These are phyloP conservation scores for Saxophila tyrrhenica DNA, from an alignment of 495 filamentous ascomycete species.

Conservation along the genomic window DNA sequence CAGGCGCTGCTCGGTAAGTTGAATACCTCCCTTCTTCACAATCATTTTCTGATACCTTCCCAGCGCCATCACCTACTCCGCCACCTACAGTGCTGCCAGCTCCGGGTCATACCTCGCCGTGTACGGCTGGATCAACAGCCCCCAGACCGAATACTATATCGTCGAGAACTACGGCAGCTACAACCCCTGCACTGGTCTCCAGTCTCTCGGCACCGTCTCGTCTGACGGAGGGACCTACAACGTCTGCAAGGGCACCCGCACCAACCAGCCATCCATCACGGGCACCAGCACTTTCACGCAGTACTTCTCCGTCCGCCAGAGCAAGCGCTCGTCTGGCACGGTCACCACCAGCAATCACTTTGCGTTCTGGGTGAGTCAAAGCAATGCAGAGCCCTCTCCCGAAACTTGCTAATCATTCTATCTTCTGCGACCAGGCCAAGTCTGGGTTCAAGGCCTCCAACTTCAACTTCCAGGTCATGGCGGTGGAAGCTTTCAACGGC, in stretches of 20 bases:
- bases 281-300: conserved; percentile 51
- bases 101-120: conserved; percentile 47
- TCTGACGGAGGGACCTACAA: conserved; percentile 23
- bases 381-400: too few relatives aligned
- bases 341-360: conserved; percentile 35
- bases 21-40: neutral
- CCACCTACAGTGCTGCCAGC: conserved; percentile 43
- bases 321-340: conserved; percentile 43
- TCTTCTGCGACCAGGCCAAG: too few relatives aligned
- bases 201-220: conserved; percentile 1
- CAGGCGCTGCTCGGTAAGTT: conserved; percentile 9
- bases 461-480: conserved; percentile 4
- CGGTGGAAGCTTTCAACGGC: neutral
- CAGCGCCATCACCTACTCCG: conserved; percentile 45
- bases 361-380: conserved; percentile 25
- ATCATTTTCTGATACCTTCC: neutral
- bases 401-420: too few relatives aligned
- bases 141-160: conserved; percentile 56
- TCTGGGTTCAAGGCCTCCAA: neutral
- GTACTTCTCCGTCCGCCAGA: conserved; percentile 48
- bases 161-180: conserved; percentile 47
- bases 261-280: conserved; percentile 38
- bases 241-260: conserved; percentile 18
- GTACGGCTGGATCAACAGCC: conserved; percentile 52
- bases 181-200: conserved; percentile 32